Percentiles rank a stretch among this genome's conserved stretches.
Conservation (phyloP, 176 grass and related monocot species). For the Melocanna baccifera region DNA sequence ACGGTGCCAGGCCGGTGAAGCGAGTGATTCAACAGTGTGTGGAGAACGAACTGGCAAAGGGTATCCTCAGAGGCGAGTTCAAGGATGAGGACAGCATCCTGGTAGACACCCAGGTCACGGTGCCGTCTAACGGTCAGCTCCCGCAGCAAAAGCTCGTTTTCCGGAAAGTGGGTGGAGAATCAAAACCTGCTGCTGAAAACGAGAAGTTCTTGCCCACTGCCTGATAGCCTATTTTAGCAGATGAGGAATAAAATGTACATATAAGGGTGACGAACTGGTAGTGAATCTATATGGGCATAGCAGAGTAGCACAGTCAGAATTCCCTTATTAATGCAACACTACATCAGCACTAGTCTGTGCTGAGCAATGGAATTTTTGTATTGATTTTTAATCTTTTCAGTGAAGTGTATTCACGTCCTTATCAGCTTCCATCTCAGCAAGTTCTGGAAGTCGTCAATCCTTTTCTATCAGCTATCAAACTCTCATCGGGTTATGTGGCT, state of each 20-base stretch:
- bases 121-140: conserved; percentile 70
- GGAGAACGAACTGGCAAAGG: conserved; percentile 91
- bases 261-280: background rate
- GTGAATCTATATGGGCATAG: background rate
- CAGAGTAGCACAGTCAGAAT: background rate
- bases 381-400: background rate
- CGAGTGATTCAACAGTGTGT: conserved; percentile 89
- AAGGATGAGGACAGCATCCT: conserved; percentile 77
- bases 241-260: conserved; percentile 42
- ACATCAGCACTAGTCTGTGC: background rate
- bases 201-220: conserved; percentile 49
- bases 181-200: conserved; percentile 36
- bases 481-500: background rate
- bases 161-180: conserved; percentile 30
- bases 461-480: background rate
- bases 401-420: background rate
- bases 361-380: background rate
- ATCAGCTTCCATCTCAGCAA: background rate
- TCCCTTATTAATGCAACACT: background rate
- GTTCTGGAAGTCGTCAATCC: background rate
- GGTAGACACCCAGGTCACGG: conserved; percentile 74
- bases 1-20: conserved; percentile 90
- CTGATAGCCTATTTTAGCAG: conserved; percentile 5
- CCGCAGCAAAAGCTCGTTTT: conserved; percentile 83
- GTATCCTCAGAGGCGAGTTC: conserved; percentile 79